Conservation (phyloP, 2,329 filamentous ascomycete species). For the Fusarium sp. region DNA sequence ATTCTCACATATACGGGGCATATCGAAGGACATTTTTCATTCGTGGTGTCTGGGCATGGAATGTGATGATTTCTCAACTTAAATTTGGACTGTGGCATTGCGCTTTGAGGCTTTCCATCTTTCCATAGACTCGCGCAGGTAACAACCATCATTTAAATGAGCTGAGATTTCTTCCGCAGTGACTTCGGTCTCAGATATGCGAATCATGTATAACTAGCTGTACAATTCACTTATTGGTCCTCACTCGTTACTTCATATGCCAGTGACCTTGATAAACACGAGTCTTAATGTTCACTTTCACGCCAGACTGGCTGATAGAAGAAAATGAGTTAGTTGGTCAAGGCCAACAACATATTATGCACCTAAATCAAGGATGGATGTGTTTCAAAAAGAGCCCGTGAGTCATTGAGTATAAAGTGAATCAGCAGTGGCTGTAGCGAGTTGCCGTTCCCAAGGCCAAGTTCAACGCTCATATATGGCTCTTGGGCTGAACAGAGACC, state of each 20-base stretch:
- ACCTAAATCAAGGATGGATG: not conserved
- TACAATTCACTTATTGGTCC: constrained; percentile 40
- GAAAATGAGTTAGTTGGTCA: not conserved
- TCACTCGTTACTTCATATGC: not conserved
- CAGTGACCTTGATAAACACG: not conserved
- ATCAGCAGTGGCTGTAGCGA: no score
- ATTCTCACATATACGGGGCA: constrained; percentile 36
- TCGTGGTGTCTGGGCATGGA: constrained; percentile 51
- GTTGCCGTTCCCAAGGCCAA: not conserved
- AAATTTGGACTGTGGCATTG: constrained; percentile 47
- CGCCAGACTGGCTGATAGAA: not conserved
- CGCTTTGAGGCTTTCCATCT: constrained; percentile 48
- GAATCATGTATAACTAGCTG: constrained; percentile 47
- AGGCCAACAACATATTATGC: not conserved
- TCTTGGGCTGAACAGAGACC: not conserved
- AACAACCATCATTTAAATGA: constrained; percentile 50
- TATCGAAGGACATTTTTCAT: constrained; percentile 45
- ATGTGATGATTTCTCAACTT: constrained; percentile 46
- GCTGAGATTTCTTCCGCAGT: constrained; percentile 37
- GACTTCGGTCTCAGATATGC: constrained; percentile 30
- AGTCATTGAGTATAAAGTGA: not conserved
- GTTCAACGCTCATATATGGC: not conserved
- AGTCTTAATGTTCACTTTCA: not conserved
- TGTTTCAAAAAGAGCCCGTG: no score
- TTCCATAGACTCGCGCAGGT: constrained; percentile 54